A percentile compares a stretch with the other conserved stretches of the same genome.
These are phyloP conservation scores for Aquilaria agallochum DNA, from an alignment of 441 rosid species.

Conservation along the genomic window DNA sequence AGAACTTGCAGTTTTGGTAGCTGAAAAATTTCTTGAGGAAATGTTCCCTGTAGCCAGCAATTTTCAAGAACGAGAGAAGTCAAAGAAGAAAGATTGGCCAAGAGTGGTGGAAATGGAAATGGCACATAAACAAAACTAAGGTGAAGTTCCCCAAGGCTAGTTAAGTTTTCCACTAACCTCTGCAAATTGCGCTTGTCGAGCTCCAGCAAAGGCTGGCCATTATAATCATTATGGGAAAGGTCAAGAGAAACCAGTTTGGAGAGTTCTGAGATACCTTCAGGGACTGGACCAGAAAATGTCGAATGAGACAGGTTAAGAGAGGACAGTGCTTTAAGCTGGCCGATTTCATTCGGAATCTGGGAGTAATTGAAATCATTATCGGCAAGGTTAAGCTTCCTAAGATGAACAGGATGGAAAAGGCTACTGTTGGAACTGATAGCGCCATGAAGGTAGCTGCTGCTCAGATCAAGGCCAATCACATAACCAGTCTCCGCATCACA, in stretches of 20 bases:
- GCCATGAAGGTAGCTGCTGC: constrained; percentile 17
- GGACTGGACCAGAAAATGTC: constrained; percentile 11
- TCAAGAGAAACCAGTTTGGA: no score
- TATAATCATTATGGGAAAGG: no score
- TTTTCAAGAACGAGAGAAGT: no score
- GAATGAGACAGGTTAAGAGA: constrained; percentile 11
- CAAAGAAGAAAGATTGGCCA: no score
- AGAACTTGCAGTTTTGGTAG: background rate
- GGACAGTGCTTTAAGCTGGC: background rate
- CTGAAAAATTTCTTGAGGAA: background rate
- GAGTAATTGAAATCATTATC: constrained; percentile 7
- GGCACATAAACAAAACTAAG: no score
- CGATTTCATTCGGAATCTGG: background rate
- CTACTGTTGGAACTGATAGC: constrained; percentile 7
- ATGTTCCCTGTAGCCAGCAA: no score
- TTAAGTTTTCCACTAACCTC: no score
- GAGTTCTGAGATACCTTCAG: background rate
- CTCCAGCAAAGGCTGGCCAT: no score
- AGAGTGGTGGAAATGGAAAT: no score
- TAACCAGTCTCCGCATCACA: constrained; percentile 9
- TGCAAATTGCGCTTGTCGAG: no score
- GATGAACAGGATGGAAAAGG: constrained; percentile 12
- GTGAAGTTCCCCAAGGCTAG: no score
- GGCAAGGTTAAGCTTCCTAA: constrained; percentile 9
- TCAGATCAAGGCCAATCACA: constrained; percentile 17